Evolutionary conservation across 2,329 filamentous ascomycete species (phyloP).

Genomic region (Phoma sp.): DNA sequence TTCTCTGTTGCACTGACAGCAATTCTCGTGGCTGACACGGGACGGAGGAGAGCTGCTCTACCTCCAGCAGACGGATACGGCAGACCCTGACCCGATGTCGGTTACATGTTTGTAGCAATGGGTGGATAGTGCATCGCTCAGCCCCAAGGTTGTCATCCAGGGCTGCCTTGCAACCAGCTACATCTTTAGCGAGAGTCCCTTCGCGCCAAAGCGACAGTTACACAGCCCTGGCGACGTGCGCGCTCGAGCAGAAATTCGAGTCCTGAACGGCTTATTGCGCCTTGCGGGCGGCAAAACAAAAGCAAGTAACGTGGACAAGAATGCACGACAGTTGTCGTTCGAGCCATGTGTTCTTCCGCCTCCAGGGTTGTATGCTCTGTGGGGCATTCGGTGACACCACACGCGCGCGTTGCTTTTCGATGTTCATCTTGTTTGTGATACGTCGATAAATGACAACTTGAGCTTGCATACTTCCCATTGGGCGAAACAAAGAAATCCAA

Average conservation of each 20-base stretch:
- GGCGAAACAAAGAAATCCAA: conserved; percentile 8
- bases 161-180: background rate
- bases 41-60: conserved; percentile 4
- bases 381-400: conserved; percentile 17
- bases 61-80: background rate
- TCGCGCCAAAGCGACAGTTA: conserved; percentile 1
- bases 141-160: background rate
- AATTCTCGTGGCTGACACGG: conserved; percentile 15
- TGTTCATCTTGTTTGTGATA: conserved; percentile 17
- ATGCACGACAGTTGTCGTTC: conserved; percentile 18
- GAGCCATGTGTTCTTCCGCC: conserved; percentile 24
- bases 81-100: conserved; percentile 3
- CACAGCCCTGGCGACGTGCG: conserved; percentile 11
- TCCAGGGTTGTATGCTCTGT: conserved; percentile 15
- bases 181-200: background rate
- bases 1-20: conserved; percentile 5
- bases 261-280: conserved; percentile 4
- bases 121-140: background rate
- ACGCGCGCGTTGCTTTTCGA: conserved; percentile 15
- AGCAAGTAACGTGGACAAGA: conserved; percentile 19
- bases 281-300: conserved; percentile 15
- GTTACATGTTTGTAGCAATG: conserved; percentile 11
- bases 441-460: conserved; percentile 5
- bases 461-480: conserved; percentile 2
- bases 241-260: conserved; percentile 11